Percentiles rank a stretch among this genome's conserved stretches.
These are phyloP conservation scores for Panicum miliaceum DNA, from an alignment of 176 grass and related monocot genomes.

Conservation along the genomic window DNA sequence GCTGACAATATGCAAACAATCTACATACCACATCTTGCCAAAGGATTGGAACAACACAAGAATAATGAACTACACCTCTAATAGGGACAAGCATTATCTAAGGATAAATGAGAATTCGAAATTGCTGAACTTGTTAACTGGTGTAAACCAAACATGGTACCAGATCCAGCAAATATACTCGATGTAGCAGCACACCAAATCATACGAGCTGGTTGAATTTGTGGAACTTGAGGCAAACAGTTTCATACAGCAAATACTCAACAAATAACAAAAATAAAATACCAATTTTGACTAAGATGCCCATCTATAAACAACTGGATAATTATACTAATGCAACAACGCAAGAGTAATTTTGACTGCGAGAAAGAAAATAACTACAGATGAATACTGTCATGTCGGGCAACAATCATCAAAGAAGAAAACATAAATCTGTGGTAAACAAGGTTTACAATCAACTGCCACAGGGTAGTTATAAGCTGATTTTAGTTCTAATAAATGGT, in stretches of 20 bases:
- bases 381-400: neutral
- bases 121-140: neutral
- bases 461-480: neutral
- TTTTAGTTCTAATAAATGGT: conserved; percentile 3
- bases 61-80: neutral
- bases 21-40: neutral
- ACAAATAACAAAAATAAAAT: conserved; percentile 16
- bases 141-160: conserved; percentile 21
- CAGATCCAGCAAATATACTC: neutral
- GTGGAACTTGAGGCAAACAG: neutral
- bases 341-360: neutral
- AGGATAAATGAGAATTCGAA: neutral
- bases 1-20: neutral
- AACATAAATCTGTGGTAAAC: no score
- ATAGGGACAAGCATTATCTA: neutral
- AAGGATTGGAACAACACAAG: conserved; percentile 14
- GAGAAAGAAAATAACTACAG: neutral
- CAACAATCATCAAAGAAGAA: no score
- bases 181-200: conserved; percentile 9
- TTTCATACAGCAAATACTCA: neutral
- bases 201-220: neutral
- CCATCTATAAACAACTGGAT: neutral
- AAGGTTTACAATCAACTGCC: no score
- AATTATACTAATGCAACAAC: neutral
- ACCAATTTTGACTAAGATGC: conserved; percentile 13